Evolutionary conservation across 805 yeast species (phyloP).

Genomic region (Kuraishia molischiana): DNA sequence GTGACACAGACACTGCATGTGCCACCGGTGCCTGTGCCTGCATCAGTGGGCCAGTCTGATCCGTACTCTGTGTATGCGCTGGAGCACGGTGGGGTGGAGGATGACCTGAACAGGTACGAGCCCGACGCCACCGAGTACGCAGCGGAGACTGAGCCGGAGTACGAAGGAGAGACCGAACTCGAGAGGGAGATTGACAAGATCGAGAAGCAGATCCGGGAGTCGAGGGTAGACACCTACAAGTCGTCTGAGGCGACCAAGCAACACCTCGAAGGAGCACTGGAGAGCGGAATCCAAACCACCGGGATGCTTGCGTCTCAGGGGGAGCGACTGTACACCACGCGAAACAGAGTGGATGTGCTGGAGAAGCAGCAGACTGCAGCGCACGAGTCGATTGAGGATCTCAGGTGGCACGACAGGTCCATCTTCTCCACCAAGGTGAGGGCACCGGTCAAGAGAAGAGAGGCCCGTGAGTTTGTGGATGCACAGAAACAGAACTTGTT

Average conservation of each 20-base stretch:
- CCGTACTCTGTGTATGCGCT: slow-evolving; percentile 6
- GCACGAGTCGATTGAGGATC: slow-evolving; percentile 70
- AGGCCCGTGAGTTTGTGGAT: slow-evolving; percentile 46
- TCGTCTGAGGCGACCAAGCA: slow-evolving; percentile 77
- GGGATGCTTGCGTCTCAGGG: slow-evolving; percentile 92
- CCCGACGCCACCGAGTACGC: slow-evolving; percentile 15
- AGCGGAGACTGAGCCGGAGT: slow-evolving; percentile 25
- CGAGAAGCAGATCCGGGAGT: slow-evolving; percentile 71
- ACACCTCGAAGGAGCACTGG: slow-evolving; percentile 64
- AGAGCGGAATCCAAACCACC: slow-evolving; percentile 68
- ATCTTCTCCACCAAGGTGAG: slow-evolving; percentile 74
- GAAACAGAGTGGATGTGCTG: slow-evolving; percentile 65
- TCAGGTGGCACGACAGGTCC: slow-evolving; percentile 70
- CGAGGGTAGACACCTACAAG: slow-evolving; percentile 82
- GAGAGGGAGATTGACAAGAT: slow-evolving; percentile 87
- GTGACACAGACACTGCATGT: background rate
- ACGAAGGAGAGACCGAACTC: slow-evolving; percentile 36
- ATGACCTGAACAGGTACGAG: slow-evolving; percentile 17
- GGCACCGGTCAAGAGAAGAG: slow-evolving; percentile 81
- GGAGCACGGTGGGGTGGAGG: slow-evolving; percentile 11
- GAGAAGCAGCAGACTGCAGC: slow-evolving; percentile 77
- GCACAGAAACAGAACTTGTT: slow-evolving; percentile 62
- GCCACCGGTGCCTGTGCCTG: background rate
- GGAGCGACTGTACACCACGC: slow-evolving; percentile 74
- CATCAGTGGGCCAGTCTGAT: background rate